Percentiles rank a stretch among this genome's conserved stretches.
phyloP scores from a whole-genome alignment of 352 stramenopile genomes.

The Globisporangium takayamanum region DNA sequence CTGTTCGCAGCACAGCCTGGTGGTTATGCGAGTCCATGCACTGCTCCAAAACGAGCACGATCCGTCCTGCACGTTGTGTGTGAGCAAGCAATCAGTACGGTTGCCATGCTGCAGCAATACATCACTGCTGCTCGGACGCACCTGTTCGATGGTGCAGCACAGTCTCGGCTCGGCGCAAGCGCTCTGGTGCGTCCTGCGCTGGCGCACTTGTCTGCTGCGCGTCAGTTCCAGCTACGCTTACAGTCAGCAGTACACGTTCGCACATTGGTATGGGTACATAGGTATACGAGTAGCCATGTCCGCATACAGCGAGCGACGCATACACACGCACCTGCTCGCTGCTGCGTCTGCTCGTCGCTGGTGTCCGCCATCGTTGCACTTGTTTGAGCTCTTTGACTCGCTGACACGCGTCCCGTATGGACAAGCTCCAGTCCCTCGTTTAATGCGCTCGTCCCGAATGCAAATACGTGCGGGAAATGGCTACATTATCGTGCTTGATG shows the following conservation, averaged over 20 bases:
- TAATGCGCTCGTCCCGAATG: neutral
- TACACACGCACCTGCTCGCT: neutral
- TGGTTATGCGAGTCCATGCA: conserved; percentile 85
- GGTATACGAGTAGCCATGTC: neutral
- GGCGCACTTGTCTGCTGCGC: neutral
- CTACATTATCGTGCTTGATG: neutral
- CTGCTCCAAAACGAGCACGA: conserved; percentile 76
- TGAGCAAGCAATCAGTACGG: neutral
- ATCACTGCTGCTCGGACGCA: neutral
- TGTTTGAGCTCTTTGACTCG: neutral
- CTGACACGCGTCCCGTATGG: neutral
- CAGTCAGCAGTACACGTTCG: neutral
- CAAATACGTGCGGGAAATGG: conserved; percentile 2
- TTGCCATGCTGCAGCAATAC: neutral
- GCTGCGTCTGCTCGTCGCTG: neutral
- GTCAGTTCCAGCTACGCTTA: neutral
- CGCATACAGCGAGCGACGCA: neutral
- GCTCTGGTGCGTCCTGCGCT: conserved; percentile 33
- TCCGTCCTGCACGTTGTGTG: conserved; percentile 21
- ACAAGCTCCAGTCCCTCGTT: neutral
- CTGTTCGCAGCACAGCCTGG: conserved; percentile 88
- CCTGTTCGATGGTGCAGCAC: conserved; percentile 56
- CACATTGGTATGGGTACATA: neutral
- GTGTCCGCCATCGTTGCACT: neutral
- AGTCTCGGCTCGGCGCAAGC: conserved; percentile 61